A percentile compares a stretch with the other conserved stretches of the same genome.
phyloP scores from a whole-genome alignment of 2,329 filamentous ascomycete genomes.

The Neofusicoccum cordaticola region DNA sequence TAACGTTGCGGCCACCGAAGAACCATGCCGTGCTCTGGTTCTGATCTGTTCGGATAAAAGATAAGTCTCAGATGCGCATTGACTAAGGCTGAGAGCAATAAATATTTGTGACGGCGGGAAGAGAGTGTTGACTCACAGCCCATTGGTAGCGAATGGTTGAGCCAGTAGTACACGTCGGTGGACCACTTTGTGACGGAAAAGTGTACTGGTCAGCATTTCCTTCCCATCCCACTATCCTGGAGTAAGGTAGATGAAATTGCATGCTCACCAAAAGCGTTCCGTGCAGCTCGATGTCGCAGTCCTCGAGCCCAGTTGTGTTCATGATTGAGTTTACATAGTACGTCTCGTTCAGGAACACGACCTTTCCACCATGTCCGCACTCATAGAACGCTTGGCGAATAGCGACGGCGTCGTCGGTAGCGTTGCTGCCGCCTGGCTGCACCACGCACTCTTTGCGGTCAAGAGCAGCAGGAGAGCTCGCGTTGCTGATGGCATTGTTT shows the following conservation, averaged over 20 bases:
- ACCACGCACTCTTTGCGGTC: not conserved
- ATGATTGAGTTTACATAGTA: constrained; percentile 52
- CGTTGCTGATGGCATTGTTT: not conserved
- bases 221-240: not conserved
- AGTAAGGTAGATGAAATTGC: not conserved
- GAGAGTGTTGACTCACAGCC: constrained; percentile 30
- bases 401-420: constrained; percentile 49
- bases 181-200: constrained; percentile 26
- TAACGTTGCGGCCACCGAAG: constrained; percentile 28
- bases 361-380: constrained; percentile 49
- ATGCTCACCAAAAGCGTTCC: constrained; percentile 46
- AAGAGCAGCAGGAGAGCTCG: not conserved
- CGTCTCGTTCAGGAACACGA: constrained; percentile 50
- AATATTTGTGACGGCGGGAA: too few relatives aligned
- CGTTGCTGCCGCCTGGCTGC: not conserved
- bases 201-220: not conserved
- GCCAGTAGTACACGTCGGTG: constrained; percentile 51
- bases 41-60: constrained; percentile 35
- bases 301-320: constrained; percentile 47
- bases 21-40: constrained; percentile 56
- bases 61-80: too few relatives aligned
- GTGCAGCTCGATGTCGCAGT: constrained; percentile 49
- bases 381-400: constrained; percentile 51
- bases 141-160: constrained; percentile 49
- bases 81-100: too few relatives aligned